Evolutionary conservation across 306 rosid genomes (phyloP).

Genomic region (Vigna unguiculata): DNA sequence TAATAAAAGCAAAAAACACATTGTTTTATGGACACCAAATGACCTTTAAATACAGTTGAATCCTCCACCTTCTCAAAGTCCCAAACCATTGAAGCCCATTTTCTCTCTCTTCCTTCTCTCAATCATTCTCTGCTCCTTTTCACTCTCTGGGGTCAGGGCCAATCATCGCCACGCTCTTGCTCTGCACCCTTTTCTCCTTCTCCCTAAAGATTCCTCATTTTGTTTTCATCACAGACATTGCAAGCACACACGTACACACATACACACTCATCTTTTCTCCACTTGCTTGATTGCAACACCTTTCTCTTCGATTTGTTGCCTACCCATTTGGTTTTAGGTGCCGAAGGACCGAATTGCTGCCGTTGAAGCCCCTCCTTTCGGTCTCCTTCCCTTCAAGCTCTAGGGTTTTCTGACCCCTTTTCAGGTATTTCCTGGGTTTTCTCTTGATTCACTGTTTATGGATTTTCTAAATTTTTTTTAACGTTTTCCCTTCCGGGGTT

Average conservation of each 20-base stretch:
- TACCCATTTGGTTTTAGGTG: constrained; percentile 41
- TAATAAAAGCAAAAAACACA: constrained; percentile 27
- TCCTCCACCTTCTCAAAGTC: constrained; percentile 49
- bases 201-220: constrained; percentile 50
- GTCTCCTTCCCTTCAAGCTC: constrained; percentile 13
- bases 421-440: constrained; percentile 50
- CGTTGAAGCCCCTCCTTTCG: background rate
- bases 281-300: constrained; percentile 19
- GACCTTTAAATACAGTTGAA: constrained; percentile 67
- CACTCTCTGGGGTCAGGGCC: constrained; percentile 54
- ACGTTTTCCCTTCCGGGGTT: constrained; percentile 30
- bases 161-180: constrained; percentile 62
- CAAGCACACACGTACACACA: too few species aligned
- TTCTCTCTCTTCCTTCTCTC: constrained; percentile 7
- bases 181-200: constrained; percentile 48
- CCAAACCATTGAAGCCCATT: constrained; percentile 37
- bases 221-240: constrained; percentile 44
- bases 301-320: constrained; percentile 38
- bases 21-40: constrained; percentile 57
- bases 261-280: constrained; percentile 28
- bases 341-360: constrained; percentile 9
- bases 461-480: background rate
- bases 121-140: constrained; percentile 74
- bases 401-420: constrained; percentile 57
- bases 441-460: constrained; percentile 27